Conservation (phyloP, 2,329 filamentous ascomycete genomes). For the Nannizzia gypsea region DNA sequence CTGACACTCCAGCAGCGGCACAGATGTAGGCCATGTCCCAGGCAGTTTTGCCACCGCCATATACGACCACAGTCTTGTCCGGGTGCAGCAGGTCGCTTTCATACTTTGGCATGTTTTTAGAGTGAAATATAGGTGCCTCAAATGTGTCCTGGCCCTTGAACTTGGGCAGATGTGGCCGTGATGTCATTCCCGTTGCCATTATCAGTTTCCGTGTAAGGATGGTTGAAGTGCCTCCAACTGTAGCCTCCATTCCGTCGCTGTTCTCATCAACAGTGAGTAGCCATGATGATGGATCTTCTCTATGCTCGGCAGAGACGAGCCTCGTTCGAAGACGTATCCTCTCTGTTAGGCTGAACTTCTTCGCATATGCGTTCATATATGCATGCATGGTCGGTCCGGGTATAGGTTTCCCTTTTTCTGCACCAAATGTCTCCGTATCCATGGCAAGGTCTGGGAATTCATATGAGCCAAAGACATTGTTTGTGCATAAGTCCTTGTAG, state of each 20-base stretch:
- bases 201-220: conserved; percentile 42
- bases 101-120: conserved; percentile 39
- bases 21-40: conserved; percentile 50
- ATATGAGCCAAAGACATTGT: conserved; percentile 62
- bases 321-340: conserved; percentile 39
- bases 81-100: conserved; percentile 21
- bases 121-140: conserved; percentile 45
- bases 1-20: conserved; percentile 39
- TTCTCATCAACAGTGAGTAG: conserved; percentile 14
- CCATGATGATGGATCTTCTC: conserved; percentile 17
- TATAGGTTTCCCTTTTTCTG: conserved; percentile 45
- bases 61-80: conserved; percentile 38
- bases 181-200: conserved; percentile 51
- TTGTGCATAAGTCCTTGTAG: conserved; percentile 57
- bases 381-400: conserved; percentile 44
- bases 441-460: conserved; percentile 67
- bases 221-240: conserved; percentile 5
- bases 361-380: conserved; percentile 47
- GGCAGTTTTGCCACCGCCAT: conserved; percentile 50
- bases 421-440: conserved; percentile 41
- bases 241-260: conserved; percentile 15
- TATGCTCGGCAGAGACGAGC: conserved; percentile 38
- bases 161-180: conserved; percentile 43
- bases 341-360: conserved; percentile 40
- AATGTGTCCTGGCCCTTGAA: conserved; percentile 43